Evolutionary conservation across 257 asterid species (phyloP).

Genomic region (Solanum tarijense): DNA sequence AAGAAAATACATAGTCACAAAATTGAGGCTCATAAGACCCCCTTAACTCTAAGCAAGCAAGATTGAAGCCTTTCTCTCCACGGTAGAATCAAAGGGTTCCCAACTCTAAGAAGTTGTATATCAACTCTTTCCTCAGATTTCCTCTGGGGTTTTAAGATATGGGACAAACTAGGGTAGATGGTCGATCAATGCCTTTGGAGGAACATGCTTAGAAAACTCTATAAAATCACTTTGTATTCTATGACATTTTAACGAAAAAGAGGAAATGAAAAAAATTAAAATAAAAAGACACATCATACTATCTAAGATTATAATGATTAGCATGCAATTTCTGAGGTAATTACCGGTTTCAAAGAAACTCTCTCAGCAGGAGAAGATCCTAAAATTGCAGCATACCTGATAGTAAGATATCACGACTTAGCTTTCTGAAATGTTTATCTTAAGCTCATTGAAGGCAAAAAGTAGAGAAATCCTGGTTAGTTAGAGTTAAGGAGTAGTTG

Average conservation of each 20-base stretch:
- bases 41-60: background rate
- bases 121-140: background rate
- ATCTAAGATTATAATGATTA: background rate
- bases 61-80: background rate
- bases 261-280: background rate
- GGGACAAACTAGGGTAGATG: background rate
- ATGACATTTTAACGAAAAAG: background rate
- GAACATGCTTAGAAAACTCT: background rate
- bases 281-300: background rate
- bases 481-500: background rate
- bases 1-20: background rate
- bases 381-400: slow-evolving; percentile 90
- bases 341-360: slow-evolving; percentile 76
- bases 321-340: slow-evolving; percentile 7
- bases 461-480: background rate
- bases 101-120: background rate
- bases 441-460: background rate
- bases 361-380: slow-evolving; percentile 69
- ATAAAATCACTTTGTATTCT: background rate
- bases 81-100: background rate
- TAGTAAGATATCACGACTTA: background rate
- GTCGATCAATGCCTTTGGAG: background rate
- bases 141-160: background rate
- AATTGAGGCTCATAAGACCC: background rate
- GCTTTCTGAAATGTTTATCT: background rate